Conservation (phyloP, 805 yeast genomes). For the Sugiyamaella marilandica region DNA sequence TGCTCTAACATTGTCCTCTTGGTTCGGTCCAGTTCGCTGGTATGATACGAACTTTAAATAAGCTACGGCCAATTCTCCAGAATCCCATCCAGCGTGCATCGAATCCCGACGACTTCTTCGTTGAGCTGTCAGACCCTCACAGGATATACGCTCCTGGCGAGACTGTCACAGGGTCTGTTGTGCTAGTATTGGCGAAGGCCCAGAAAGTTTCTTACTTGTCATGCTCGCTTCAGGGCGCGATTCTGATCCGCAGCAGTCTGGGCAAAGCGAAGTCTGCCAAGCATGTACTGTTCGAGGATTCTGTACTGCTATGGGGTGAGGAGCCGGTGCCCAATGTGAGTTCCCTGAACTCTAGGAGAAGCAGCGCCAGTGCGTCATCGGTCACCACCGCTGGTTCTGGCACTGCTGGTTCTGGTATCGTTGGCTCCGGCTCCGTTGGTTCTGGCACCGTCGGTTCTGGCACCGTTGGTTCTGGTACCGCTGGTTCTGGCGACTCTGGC, state of each 20-base stretch:
- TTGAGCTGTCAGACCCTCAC: constrained; percentile 70
- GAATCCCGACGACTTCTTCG: constrained; percentile 47
- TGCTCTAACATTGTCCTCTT: too few relatives aligned
- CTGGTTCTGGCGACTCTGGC: not conserved
- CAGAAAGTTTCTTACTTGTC: constrained; percentile 21
- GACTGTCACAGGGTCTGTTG: constrained; percentile 34
- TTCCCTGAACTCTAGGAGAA: constrained; percentile 1
- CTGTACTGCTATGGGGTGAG: constrained; percentile 25
- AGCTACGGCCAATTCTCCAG: constrained; percentile 19
- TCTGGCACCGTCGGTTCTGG: not conserved
- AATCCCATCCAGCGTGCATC: constrained; percentile 13
- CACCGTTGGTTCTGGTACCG: not conserved
- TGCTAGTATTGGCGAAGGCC: constrained; percentile 28
- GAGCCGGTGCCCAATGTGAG: not conserved
- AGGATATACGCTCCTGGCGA: constrained; percentile 78
- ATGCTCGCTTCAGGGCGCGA: constrained; percentile 28
- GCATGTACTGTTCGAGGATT: constrained; percentile 28
- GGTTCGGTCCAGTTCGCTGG: not conserved
- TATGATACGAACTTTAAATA: constrained; percentile 15
- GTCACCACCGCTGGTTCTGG: not conserved
- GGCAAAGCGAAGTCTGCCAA: constrained; percentile 29
- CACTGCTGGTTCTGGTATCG: not conserved
- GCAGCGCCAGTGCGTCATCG: constrained; percentile 6
- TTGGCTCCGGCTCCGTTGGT: not conserved
- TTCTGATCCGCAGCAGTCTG: constrained; percentile 27